Evolutionary conservation across 345 rosid genomes (phyloP).

Genomic region (Murraya paniculata): DNA sequence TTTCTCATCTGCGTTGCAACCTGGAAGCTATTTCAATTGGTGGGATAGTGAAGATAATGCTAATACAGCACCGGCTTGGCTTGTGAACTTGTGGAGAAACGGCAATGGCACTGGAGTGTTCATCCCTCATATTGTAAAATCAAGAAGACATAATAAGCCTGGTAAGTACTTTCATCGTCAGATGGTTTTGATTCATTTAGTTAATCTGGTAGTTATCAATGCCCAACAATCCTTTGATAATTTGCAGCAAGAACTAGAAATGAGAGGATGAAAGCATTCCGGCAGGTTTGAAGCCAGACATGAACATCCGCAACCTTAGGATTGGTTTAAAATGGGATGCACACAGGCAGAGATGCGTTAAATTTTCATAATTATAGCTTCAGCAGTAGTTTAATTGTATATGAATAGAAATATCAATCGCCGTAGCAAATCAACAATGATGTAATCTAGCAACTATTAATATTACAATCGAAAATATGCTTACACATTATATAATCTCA

Average conservation of each 20-base stretch:
- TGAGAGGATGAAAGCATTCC: constrained; percentile 14
- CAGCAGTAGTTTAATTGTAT: background rate
- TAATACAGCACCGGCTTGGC: constrained; percentile 26
- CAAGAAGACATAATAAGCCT: constrained; percentile 6
- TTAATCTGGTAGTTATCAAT: background rate
- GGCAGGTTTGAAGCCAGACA: background rate
- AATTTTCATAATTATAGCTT: background rate
- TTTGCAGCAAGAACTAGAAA: constrained; percentile 31
- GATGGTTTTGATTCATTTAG: no score
- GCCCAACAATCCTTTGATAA: background rate
- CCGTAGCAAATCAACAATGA: background rate
- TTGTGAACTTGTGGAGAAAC: constrained; percentile 24
- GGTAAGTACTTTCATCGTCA: constrained; percentile 15
- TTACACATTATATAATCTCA: background rate
- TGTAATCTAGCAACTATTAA: background rate
- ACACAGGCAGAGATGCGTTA: background rate
- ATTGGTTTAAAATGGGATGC: background rate
- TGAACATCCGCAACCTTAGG: background rate
- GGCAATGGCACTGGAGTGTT: constrained; percentile 56
- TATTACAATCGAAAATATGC: background rate
- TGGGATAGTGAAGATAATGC: constrained; percentile 7
- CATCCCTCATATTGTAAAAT: constrained; percentile 36
- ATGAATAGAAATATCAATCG: no score
- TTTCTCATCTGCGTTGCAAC: constrained; percentile 17
- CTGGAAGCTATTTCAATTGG: constrained; percentile 29